Evolutionary conservation across 805 yeast species (phyloP), one percentile per base, ranked within the genome.

Genomic region (Yarrowia sp.): DNA sequence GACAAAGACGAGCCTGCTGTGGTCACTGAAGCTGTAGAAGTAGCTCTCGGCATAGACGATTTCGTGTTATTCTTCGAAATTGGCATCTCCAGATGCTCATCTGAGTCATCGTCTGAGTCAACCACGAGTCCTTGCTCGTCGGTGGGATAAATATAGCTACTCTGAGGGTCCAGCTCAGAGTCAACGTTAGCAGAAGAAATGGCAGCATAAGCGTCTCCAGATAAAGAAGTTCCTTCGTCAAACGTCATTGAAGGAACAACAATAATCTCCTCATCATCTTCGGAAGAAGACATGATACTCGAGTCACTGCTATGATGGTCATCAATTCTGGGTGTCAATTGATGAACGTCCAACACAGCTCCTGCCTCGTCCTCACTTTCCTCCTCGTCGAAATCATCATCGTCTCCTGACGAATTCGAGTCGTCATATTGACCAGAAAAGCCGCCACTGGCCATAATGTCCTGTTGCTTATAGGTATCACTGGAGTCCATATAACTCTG

Each of bases 241-340:
- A 42, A 55, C 2, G 61, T 39, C 61, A 39, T 33, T n/a, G 49
- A 40, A 1, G 64, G 40, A 14, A 58, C 50, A 10, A 42, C 50
- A 7, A 58, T 61, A 17, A 52, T 69, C 33, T 40, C 50, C 40
- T 68, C 69, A n/a, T 66, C 70, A 60, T 69, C 72, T 12, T 66
- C 74, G 20, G 73, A 74, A 24, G 69, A 71, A 14, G 71, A 72
- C 13, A 70, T 68, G 44, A 64, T 64, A 14, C 67, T 64, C 9
- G 65, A 52, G 61, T 64, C 67, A 8, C 47, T 40, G 24, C 47
- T 55, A 15, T 39, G 47, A 13, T 46, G 68, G 30, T 39, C 68
- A 19, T 42, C 68, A 10, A 58, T 65, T 44, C 38, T 34, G 20
- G 64, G 68, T 12, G 67, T 46, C 17, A 53, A 24, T n/a, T 63